Evolutionary conservation across 2,329 filamentous ascomycete genomes (phyloP).

Genomic region (Cryphonectria nitschkei): DNA sequence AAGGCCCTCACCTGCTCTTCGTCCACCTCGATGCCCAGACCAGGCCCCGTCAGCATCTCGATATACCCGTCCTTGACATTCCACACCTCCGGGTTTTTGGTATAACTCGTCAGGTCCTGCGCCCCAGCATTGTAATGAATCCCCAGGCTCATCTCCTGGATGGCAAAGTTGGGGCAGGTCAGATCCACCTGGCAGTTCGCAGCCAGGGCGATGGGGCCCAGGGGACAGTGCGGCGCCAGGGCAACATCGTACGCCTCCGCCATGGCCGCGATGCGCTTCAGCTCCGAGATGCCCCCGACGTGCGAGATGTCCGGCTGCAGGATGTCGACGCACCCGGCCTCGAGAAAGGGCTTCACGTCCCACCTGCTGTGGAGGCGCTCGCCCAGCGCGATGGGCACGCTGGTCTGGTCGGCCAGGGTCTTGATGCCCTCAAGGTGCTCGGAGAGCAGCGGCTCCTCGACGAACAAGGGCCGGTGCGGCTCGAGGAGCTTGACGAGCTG

Average conservation of each 20-base stretch:
- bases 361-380: slow-evolving; percentile 67
- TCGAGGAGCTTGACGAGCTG: slow-evolving; percentile 67
- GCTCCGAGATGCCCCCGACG: slow-evolving; percentile 65
- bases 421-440: slow-evolving; percentile 65
- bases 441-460: slow-evolving; percentile 67
- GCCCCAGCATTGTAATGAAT: slow-evolving; percentile 69
- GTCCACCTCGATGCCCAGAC: slow-evolving; percentile 65
- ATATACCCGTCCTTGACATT: slow-evolving; percentile 62
- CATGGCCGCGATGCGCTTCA: slow-evolving; percentile 64
- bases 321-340: slow-evolving; percentile 63
- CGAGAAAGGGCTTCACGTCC: slow-evolving; percentile 67
- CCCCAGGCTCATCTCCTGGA: slow-evolving; percentile 70
- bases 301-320: slow-evolving; percentile 69
- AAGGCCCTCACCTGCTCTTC: slow-evolving; percentile 63
- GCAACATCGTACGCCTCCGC: slow-evolving; percentile 68
- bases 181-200: slow-evolving; percentile 65
- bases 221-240: slow-evolving; percentile 65
- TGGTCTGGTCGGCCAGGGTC: slow-evolving; percentile 56
- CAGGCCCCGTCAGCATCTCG: slow-evolving; percentile 53
- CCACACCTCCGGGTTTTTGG: slow-evolving; percentile 61
- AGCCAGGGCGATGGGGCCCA: slow-evolving; percentile 67
- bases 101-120: slow-evolving; percentile 62
- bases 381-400: slow-evolving; percentile 65
- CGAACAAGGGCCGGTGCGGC: slow-evolving; percentile 64
- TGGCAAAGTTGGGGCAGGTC: slow-evolving; percentile 59